Conservation (phyloP, 805 yeast genomes). For the Teunomyces stri region DNA sequence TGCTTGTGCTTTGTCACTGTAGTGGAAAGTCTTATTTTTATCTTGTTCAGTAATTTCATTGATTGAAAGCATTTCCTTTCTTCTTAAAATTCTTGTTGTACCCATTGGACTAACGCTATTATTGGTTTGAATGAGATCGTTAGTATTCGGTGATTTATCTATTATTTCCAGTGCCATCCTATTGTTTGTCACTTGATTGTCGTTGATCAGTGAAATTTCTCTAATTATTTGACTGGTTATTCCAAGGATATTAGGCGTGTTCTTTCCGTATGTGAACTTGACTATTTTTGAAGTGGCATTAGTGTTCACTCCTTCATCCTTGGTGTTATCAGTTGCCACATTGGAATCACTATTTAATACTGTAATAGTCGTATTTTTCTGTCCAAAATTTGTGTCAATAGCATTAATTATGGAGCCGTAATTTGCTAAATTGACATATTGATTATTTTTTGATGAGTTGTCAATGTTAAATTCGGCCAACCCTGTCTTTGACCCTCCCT, state of each 20-base stretch:
- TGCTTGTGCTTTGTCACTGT: neutral
- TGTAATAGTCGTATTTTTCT: neutral
- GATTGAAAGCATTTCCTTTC: neutral
- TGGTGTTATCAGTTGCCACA: neutral
- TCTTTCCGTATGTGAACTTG: neutral
- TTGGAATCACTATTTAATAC: neutral
- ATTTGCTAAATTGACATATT: neutral
- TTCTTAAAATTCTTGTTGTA: neutral
- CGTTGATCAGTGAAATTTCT: neutral
- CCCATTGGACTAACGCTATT: neutral
- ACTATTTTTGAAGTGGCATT: neutral
- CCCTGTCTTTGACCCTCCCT: neutral
- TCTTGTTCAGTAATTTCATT: neutral
- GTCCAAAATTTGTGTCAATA: neutral
- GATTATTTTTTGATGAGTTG: neutral
- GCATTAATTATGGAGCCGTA: neutral
- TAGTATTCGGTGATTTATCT: neutral
- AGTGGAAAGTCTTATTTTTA: neutral
- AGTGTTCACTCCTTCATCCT: neutral
- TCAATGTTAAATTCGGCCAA: neutral
- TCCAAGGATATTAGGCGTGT: neutral
- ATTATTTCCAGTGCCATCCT: neutral
- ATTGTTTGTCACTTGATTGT: too few relatives aligned
- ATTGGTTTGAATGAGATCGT: neutral
- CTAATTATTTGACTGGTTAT: neutral